Conservation (phyloP, 2,329 filamentous ascomycete genomes). For the Epichloe amarillans region DNA sequence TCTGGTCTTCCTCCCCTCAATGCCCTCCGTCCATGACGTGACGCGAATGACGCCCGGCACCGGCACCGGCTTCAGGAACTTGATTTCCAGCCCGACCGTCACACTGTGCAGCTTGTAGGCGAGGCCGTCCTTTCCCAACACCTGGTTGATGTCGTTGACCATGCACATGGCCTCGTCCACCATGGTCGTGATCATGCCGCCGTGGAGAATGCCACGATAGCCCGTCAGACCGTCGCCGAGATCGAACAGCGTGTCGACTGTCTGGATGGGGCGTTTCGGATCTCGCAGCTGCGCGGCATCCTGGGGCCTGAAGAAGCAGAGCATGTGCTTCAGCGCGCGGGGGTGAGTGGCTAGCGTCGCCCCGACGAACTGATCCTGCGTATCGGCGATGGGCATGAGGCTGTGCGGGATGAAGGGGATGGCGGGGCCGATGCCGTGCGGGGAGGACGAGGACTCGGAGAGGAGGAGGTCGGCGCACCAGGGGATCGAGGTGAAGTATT, state of each 20-base stretch:
- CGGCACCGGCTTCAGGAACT: conserved; percentile 19
- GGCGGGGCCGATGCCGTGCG: conserved; percentile 1
- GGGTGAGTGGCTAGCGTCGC: conserved; percentile 15
- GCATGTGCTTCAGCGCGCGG: conserved; percentile 19
- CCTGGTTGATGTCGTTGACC: conserved; percentile 23
- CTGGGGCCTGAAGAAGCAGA: conserved; percentile 19
- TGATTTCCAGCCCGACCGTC: conserved; percentile 22
- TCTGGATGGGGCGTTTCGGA: conserved; percentile 14
- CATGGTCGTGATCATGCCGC: conserved; percentile 22
- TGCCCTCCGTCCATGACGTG: conserved; percentile 18
- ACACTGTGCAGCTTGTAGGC: conserved; percentile 17
- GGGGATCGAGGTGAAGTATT: conserved; percentile 21
- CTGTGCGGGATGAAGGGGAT: conserved; percentile 22
- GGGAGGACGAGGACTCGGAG: conserved; percentile 5
- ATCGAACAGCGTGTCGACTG: conserved; percentile 18
- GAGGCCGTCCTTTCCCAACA: conserved; percentile 17
- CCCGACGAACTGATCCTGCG: conserved; percentile 23
- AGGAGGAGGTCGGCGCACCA: conserved; percentile 22
- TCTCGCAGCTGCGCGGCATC: conserved; percentile 14
- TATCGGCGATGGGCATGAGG: conserved; percentile 15
- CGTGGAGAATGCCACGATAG: conserved; percentile 21
- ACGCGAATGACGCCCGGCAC: conserved; percentile 18
- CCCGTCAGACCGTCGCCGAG: conserved; percentile 22
- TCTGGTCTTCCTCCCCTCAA: conserved; percentile 20
- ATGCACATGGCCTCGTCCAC: conserved; percentile 24